Conservation (phyloP, 73 alveolate species). For the Paramecium sonneborni region DNA sequence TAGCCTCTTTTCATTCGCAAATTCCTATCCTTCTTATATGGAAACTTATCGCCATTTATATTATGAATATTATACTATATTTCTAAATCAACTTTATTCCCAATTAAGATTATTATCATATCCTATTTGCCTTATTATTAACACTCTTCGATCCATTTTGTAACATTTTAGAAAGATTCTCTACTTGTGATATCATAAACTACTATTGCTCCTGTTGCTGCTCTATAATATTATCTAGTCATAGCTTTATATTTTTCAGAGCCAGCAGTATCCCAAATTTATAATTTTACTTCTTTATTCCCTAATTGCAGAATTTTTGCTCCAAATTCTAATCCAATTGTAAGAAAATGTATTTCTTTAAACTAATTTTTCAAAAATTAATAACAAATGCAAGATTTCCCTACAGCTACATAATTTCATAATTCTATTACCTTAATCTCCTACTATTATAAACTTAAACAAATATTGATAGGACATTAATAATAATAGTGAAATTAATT, state of each 20-base stretch:
- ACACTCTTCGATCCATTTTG: conserved; percentile 71
- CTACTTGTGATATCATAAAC: conserved; percentile 92
- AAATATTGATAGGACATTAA: conserved; percentile 68
- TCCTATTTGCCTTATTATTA: conserved; percentile 54
- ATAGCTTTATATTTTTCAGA: conserved; percentile 91
- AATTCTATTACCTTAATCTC: conserved; percentile 58
- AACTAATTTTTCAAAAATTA: conserved; percentile 89
- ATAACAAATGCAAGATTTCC: conserved; percentile 91
- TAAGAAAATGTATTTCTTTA: conserved; percentile 84
- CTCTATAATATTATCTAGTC: conserved; percentile 88
- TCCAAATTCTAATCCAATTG: conserved; percentile 96
- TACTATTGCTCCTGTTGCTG: conserved; percentile 89
- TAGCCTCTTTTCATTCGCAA: conserved; percentile 80
- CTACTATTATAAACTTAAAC: conserved; percentile 63
- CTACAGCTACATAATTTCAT: conserved; percentile 79
- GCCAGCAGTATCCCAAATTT: conserved; percentile 98
- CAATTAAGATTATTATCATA: conserved; percentile 64
- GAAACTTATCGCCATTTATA: conserved; percentile 70
- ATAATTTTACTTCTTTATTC: conserved; percentile 73
- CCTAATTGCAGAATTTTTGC: conserved; percentile 82
- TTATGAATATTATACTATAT: conserved; percentile 18
- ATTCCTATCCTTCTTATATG: conserved; percentile 75
- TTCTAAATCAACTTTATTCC: conserved; percentile 71
- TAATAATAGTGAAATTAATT: not conserved
- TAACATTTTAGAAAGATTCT: conserved; percentile 67